Conservation (phyloP, 352 stramenopile species). For the Paralagenidium karlingii region DNA sequence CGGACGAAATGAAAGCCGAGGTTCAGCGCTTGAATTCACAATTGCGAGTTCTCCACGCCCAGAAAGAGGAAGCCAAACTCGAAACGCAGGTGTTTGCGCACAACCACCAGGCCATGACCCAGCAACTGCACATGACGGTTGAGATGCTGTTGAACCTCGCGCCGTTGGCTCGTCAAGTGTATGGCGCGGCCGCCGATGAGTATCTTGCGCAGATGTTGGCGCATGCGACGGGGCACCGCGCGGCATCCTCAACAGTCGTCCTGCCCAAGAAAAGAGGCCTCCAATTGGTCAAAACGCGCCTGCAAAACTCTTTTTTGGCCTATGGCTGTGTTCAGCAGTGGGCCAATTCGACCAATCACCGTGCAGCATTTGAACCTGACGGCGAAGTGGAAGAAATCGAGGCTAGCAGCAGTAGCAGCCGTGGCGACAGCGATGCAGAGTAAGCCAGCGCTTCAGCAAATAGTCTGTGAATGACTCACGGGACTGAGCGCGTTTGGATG, state of each 20-base stretch:
- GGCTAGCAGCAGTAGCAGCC: no score
- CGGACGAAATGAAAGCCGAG: no score
- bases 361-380: no score
- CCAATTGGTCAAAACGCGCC: slow-evolving; percentile 26
- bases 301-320: slow-evolving; percentile 38
- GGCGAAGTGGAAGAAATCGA: no score
- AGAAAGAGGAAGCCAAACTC: slow-evolving; percentile 42
- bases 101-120: slow-evolving; percentile 59
- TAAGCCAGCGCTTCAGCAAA: no score
- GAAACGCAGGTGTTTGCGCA: slow-evolving; percentile 36
- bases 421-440: no score
- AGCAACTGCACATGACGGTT: slow-evolving; percentile 56
- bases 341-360: no score
- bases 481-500: no score
- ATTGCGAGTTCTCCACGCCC: no score
- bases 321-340: slow-evolving; percentile 44
- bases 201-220: slow-evolving; percentile 44
- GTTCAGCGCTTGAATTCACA: slow-evolving; percentile 4
- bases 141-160: slow-evolving; percentile 64
- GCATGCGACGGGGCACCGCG: slow-evolving; percentile 19
- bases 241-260: background rate
- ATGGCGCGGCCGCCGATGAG: slow-evolving; percentile 36
- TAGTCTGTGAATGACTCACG: no score
- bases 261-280: slow-evolving; percentile 14
- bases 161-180: slow-evolving; percentile 45